A percentile compares a stretch with the other conserved stretches of the same genome.
Evolutionary conservation across 2,329 filamentous ascomycete genomes (phyloP).

Genomic region (Colletotrichum eremochloae): DNA sequence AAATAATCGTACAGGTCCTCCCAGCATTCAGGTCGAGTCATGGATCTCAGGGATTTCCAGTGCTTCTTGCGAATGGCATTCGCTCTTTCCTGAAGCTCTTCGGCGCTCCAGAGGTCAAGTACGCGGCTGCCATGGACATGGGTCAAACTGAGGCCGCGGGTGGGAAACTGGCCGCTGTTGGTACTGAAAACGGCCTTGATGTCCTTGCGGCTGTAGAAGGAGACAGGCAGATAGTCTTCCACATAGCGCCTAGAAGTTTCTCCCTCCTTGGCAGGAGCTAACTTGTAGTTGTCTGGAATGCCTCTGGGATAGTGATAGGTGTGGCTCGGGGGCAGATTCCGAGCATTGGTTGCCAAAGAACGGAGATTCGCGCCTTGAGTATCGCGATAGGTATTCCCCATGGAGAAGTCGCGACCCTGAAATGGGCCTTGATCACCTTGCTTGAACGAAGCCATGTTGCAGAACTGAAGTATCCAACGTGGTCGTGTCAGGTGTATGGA

Average conservation of each 20-base stretch:
- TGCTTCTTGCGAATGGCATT: conserved; percentile 55
- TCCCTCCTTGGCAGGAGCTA: conserved; percentile 47
- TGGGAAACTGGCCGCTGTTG: conserved; percentile 46
- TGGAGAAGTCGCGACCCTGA: conserved; percentile 8
- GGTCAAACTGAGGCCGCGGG: conserved; percentile 46
- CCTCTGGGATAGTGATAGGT: conserved; percentile 53
- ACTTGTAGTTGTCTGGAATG: conserved; percentile 52
- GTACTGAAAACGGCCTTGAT: conserved; percentile 58
- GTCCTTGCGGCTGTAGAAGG: conserved; percentile 53
- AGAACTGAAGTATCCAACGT: conserved; percentile 11
- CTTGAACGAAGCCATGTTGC: conserved; percentile 23
- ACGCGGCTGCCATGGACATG: conserved; percentile 48
- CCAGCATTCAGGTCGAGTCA: conserved; percentile 51
- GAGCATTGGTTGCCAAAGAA: background rate
- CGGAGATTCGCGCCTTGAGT: background rate
- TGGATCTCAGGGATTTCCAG: conserved; percentile 53
- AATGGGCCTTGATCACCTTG: background rate
- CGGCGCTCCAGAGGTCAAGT: conserved; percentile 54
- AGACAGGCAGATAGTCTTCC: conserved; percentile 53
- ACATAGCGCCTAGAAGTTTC: conserved; percentile 49
- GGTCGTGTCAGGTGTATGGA: background rate
- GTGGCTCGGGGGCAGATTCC: conserved; percentile 41
- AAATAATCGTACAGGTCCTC: conserved; percentile 63
- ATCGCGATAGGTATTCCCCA: background rate
- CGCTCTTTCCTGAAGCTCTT: conserved; percentile 55